Percentiles rank a stretch among this genome's conserved stretches.
Evolutionary conservation across 108 stramenopile species (phyloP).

Genomic region (Cyclotella cryptica): DNA sequence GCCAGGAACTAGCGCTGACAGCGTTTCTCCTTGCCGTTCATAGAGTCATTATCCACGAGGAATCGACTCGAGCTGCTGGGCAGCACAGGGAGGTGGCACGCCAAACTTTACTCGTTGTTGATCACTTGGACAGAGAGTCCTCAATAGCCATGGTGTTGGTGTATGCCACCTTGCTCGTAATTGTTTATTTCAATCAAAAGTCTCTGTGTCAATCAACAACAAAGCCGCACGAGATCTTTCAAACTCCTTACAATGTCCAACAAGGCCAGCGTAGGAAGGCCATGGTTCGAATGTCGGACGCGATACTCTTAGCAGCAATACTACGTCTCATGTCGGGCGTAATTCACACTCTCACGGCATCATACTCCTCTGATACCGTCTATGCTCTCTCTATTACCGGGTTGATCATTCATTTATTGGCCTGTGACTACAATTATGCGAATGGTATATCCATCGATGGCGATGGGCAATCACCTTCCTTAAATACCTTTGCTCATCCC

Average conservation of each 20-base stretch:
- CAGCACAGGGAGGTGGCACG: neutral
- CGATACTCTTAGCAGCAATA: conserved; percentile 54
- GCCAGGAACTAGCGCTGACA: conserved; percentile 76
- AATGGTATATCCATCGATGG: conserved; percentile 49
- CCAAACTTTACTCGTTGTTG: conserved; percentile 2
- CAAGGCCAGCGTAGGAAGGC: conserved; percentile 29
- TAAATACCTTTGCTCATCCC: conserved; percentile 14
- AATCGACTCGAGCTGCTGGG: conserved; percentile 2
- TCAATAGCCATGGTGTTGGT: conserved; percentile 33
- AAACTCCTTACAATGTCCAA: too few species aligned
- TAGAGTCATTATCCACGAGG: conserved; percentile 39
- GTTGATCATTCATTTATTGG: conserved; percentile 64
- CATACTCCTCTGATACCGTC: conserved; percentile 81
- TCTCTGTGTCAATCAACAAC: neutral
- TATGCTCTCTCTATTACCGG: conserved; percentile 70
- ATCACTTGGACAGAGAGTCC: conserved; percentile 11
- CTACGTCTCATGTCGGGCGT: conserved; percentile 63
- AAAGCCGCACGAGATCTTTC: neutral
- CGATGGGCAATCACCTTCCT: conserved; percentile 7
- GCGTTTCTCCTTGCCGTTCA: conserved; percentile 61
- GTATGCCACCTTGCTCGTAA: conserved; percentile 49
- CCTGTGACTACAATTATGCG: conserved; percentile 78
- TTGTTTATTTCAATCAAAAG: conserved; percentile 30
- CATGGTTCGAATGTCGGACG: conserved; percentile 57
- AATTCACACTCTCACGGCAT: conserved; percentile 75